Evolutionary conservation across 2,329 filamentous ascomycete genomes (phyloP).

Genomic region (Paraconiothyrium brasiliense): DNA sequence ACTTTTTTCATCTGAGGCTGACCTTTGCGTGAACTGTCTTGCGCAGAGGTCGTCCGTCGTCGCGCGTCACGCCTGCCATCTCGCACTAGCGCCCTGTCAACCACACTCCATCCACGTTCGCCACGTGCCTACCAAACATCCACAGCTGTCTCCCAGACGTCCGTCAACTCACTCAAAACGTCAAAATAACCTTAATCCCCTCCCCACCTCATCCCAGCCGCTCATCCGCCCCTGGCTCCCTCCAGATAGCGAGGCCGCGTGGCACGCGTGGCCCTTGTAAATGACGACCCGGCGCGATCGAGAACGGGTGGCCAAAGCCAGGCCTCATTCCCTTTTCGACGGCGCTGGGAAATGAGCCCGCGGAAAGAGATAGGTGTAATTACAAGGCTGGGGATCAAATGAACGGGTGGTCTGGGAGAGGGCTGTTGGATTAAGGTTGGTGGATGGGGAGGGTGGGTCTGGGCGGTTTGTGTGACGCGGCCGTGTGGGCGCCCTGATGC

Average conservation of each 20-base stretch:
- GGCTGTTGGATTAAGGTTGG: neutral
- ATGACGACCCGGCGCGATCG: neutral
- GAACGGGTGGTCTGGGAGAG: neutral
- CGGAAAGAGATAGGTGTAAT: neutral
- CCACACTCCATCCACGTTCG: no score
- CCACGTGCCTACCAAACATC: no score
- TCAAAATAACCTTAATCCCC: constrained; percentile 13
- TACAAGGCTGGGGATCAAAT: neutral
- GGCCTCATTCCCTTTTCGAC: neutral
- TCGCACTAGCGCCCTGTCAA: neutral
- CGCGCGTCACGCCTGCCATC: neutral
- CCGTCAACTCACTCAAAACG: no score
- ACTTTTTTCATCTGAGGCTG: no score
- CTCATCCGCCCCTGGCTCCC: neutral
- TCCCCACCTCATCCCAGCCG: constrained; percentile 14
- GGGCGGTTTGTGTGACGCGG: neutral
- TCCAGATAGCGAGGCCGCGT: neutral
- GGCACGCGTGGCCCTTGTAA: constrained; percentile 5
- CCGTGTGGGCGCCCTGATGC: neutral
- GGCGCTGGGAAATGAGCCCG: neutral
- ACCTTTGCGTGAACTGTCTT: neutral
- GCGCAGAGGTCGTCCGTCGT: neutral
- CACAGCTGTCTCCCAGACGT: no score
- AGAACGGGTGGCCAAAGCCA: neutral
- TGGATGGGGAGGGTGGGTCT: neutral